Percentiles rank a stretch among this genome's conserved stretches.
Evolutionary conservation across 2,329 filamentous ascomycete genomes (phyloP).

Genomic region (Apiospora koreana): DNA sequence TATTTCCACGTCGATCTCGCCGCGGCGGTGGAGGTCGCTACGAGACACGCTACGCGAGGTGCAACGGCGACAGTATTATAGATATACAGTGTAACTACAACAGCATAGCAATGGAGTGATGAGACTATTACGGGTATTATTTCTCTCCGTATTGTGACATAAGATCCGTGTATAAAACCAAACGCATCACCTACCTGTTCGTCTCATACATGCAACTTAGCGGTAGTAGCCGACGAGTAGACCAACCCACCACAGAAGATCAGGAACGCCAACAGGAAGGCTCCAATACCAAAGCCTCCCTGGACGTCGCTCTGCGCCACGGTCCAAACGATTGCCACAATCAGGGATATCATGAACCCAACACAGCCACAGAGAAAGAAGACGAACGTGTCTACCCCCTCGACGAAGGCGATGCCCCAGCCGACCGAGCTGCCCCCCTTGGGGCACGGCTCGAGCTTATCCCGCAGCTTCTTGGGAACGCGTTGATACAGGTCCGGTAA

Average conservation of each 20-base stretch:
- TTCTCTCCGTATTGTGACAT: too few relatives aligned
- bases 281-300: constrained; percentile 29
- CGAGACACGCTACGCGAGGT: neutral
- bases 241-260: constrained; percentile 23
- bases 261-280: constrained; percentile 27
- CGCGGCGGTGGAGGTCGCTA: constrained; percentile 46
- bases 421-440: constrained; percentile 24
- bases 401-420: constrained; percentile 30
- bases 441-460: constrained; percentile 24
- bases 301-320: constrained; percentile 25
- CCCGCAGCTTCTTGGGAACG: constrained; percentile 29
- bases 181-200: neutral
- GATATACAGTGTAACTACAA: neutral
- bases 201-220: neutral
- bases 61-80: neutral
- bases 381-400: constrained; percentile 25
- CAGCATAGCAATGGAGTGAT: neutral
- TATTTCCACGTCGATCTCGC: constrained; percentile 55
- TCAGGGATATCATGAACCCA: constrained; percentile 21
- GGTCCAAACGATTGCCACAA: constrained; percentile 25
- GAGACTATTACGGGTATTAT: too few relatives aligned
- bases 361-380: constrained; percentile 23
- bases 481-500: constrained; percentile 23
- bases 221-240: constrained; percentile 12
- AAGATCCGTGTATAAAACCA: too few relatives aligned